phyloP scores from a whole-genome alignment of 768 basidiomycete genomes.

The Termitomyces sp. region DNA sequence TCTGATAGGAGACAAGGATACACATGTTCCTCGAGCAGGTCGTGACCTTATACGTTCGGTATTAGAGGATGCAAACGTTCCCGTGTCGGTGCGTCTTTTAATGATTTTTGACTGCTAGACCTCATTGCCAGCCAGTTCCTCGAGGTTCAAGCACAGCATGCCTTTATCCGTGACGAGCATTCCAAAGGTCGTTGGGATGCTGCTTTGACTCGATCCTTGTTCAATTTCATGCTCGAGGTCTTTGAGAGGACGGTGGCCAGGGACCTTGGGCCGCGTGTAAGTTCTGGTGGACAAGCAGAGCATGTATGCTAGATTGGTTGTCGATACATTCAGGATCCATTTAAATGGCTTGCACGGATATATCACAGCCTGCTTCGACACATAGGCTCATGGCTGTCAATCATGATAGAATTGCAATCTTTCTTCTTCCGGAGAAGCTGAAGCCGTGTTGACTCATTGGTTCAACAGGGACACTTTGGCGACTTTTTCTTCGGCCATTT shows the following conservation, averaged over 20 bases:
- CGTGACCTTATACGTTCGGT: conserved; percentile 79
- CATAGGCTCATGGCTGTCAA: neutral
- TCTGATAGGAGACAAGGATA: conserved; percentile 55
- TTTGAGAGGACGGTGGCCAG: conserved; percentile 85
- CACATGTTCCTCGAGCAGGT: conserved; percentile 86
- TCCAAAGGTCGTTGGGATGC: conserved; percentile 97
- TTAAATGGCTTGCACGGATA: neutral
- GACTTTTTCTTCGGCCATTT: neutral
- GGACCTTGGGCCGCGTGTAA: conserved; percentile 70
- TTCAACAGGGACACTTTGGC: neutral
- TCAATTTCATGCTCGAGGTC: conserved; percentile 87
- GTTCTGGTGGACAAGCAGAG: conserved; percentile 45
- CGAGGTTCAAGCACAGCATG: conserved; percentile 96
- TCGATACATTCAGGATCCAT: neutral
- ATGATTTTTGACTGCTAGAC: neutral
- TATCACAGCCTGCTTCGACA: too few relatives aligned
- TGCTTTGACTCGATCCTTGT: conserved; percentile 76
- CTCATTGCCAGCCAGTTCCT: conserved; percentile 53
- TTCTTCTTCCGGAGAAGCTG: neutral
- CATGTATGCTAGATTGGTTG: conserved; percentile 64
- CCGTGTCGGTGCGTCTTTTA: conserved; percentile 52
- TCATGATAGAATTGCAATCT: neutral
- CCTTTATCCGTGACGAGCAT: conserved; percentile 89
- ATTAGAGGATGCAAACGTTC: conserved; percentile 75
- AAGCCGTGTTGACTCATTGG: neutral